These are phyloP conservation scores for Cytospora leucostoma DNA, from an alignment of 2,329 filamentous ascomycete genomes.

Conservation along the genomic window DNA sequence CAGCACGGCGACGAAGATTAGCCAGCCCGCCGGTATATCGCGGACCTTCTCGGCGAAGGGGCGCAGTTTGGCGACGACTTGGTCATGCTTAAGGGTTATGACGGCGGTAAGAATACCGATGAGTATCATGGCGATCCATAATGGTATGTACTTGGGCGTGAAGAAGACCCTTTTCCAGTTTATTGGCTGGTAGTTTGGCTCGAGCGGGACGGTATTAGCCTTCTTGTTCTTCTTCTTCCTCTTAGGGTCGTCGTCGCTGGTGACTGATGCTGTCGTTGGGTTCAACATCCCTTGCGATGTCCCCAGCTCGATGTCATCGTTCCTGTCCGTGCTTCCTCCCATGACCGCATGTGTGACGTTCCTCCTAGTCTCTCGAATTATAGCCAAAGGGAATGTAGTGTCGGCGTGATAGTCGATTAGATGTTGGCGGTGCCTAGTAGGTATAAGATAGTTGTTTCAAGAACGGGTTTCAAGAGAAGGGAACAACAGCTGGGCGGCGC, in stretches of 20 bases:
- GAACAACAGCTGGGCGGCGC: not conserved
- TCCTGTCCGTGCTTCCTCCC: slow-evolving; percentile 22
- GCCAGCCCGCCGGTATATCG: slow-evolving; percentile 41
- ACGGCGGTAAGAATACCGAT: slow-evolving; percentile 37
- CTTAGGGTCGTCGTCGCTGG: slow-evolving; percentile 20
- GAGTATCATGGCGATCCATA: slow-evolving; percentile 32
- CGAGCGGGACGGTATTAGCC: slow-evolving; percentile 19
- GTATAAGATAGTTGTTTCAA: not conserved
- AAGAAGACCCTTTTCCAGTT: slow-evolving; percentile 41
- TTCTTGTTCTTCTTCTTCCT: slow-evolving; percentile 12
- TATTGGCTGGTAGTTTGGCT: slow-evolving; percentile 39
- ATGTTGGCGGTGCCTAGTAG: not conserved
- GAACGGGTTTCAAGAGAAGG: not conserved
- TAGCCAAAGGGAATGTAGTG: not conserved
- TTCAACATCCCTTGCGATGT: slow-evolving; percentile 17
- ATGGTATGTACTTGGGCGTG: slow-evolving; percentile 39
- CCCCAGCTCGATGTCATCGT: slow-evolving; percentile 26
- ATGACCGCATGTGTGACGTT: slow-evolving; percentile 26
- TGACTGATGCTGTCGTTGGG: slow-evolving; percentile 17
- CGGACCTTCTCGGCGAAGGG: slow-evolving; percentile 42
- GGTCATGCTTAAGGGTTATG: slow-evolving; percentile 41
- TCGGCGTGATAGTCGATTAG: not conserved
- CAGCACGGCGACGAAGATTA: slow-evolving; percentile 44
- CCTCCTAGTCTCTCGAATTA: not conserved
- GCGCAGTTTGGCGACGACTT: slow-evolving; percentile 40